Evolutionary conservation across 495 filamentous ascomycete species (phyloP), one percentile per base, ranked within the genome.

Genomic region (Penicillium turbatum): DNA sequence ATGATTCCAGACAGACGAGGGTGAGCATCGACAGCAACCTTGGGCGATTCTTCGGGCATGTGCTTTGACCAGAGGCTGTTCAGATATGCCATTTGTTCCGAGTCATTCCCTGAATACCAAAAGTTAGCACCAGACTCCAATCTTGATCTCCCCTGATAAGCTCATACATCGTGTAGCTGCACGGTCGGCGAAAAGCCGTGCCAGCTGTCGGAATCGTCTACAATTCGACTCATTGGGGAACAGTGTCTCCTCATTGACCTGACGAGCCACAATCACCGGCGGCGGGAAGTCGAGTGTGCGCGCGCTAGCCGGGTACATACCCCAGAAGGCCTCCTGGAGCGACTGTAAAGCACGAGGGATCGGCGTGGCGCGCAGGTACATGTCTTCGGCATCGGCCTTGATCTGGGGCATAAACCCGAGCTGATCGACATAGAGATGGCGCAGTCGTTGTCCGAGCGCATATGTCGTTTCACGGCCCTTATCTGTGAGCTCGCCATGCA

Each of bases 201-300:
- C 80, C 7, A 98, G 79, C 46, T 92, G 88, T 24, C 82, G 82
- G 65, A 96, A 93, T 10, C 93, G 81, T 34, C 85, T 81, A 68
- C 93, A 98, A 66, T 84, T 88, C 44, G 78, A 72, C 50, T 95
- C 90, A 64, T 97, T 98, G 0, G 93, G 93, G 66, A 87, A 96
- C 0, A 98, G 74, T 0, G 92, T 97, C 72, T 98, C 93, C 49
- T 97, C 92, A 1, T 79, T 77, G 0, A 84, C 79, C 5, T 83
- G 77, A 10, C 90, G 77, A 0, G 80, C 85, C 10, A 95, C 70
- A 61, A 96, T 90, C 9, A 88, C 87, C 0, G 88, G 86, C 1
- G 84, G 73, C 2, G 83, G 83, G 62, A 92, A 85, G 32, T 75
- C 72, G 17, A 80, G 72, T 3, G 80, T 80, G 38, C 88, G 80